Evolutionary conservation across 208 protist genomes (phyloP).

Genomic region (Trypanosoma mega): DNA sequence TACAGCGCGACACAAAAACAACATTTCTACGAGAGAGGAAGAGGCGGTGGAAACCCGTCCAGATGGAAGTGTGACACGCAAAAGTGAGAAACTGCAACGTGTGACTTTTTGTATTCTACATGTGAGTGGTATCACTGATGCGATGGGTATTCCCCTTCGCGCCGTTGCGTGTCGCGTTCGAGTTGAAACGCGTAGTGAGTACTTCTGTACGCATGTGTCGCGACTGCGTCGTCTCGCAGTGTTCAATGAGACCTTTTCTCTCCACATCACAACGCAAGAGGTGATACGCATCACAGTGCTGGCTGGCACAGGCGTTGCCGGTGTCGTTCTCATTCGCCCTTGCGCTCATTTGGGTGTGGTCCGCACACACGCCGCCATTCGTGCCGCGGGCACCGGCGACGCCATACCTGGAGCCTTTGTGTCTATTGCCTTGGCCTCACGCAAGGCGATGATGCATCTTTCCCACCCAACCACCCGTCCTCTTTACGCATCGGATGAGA

Average conservation of each 20-base stretch:
- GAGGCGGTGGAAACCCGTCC: no score
- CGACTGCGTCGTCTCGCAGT: constrained; percentile 7
- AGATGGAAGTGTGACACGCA: no score
- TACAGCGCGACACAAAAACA: no score
- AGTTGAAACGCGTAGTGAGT: background rate
- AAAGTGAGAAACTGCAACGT: no score
- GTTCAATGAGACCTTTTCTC: constrained; percentile 22
- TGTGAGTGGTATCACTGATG: constrained; percentile 10
- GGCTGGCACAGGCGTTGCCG: constrained; percentile 1
- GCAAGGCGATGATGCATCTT: no score
- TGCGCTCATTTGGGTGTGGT: background rate
- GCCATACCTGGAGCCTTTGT: constrained; percentile 23
- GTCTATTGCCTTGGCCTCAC: no score
- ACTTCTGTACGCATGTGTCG: constrained; percentile 1
- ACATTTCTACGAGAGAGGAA: no score
- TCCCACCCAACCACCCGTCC: no score
- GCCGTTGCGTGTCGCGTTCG: constrained; percentile 11
- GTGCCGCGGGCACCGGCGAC: constrained; percentile 15
- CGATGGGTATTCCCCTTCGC: constrained; percentile 9
- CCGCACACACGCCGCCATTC: constrained; percentile 11
- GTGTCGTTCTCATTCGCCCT: constrained; percentile 14
- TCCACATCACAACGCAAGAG: background rate
- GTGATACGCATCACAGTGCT: constrained; percentile 18
- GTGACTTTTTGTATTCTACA: constrained; percentile 17
- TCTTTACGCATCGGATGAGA: no score